Percentiles rank a stretch among this genome's conserved stretches.
phyloP scores from a whole-genome alignment of 164 flowering plant genomes.

The Vitis riparia region DNA sequence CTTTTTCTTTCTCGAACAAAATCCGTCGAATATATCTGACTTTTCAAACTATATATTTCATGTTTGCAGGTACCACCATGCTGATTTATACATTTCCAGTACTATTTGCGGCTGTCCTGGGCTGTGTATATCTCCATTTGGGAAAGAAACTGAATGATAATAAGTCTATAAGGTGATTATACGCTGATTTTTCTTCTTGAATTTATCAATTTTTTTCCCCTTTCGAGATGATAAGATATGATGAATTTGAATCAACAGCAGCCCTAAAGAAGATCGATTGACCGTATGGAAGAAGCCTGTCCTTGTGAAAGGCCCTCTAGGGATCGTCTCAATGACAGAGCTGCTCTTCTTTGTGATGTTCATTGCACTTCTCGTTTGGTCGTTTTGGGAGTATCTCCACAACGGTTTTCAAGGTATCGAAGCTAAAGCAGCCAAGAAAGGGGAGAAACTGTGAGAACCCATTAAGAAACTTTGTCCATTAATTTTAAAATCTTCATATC shows the following conservation, averaged over 20 bases:
- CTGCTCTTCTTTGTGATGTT: constrained; percentile 60
- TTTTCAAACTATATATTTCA: no score
- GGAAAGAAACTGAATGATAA: neutral
- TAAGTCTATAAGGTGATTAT: neutral
- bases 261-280: neutral
- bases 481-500: no score
- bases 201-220: no score
- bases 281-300: constrained; percentile 45
- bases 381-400: constrained; percentile 38
- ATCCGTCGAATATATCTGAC: no score
- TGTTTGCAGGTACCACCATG: constrained; percentile 21
- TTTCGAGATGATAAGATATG: no score
- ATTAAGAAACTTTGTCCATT: neutral
- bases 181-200: no score
- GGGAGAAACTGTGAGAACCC: constrained; percentile 39
- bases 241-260: no score
- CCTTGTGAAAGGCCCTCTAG: constrained; percentile 73
- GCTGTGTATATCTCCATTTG: constrained; percentile 29
- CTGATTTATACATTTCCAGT: constrained; percentile 28
- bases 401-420: constrained; percentile 32
- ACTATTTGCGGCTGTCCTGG: constrained; percentile 22
- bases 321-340: constrained; percentile 62
- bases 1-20: no score
- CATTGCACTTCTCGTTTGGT: constrained; percentile 69
- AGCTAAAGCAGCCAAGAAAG: constrained; percentile 15